Evolutionary conservation across 169 alveolate species (phyloP).

Genomic region (Plasmodium inui): DNA sequence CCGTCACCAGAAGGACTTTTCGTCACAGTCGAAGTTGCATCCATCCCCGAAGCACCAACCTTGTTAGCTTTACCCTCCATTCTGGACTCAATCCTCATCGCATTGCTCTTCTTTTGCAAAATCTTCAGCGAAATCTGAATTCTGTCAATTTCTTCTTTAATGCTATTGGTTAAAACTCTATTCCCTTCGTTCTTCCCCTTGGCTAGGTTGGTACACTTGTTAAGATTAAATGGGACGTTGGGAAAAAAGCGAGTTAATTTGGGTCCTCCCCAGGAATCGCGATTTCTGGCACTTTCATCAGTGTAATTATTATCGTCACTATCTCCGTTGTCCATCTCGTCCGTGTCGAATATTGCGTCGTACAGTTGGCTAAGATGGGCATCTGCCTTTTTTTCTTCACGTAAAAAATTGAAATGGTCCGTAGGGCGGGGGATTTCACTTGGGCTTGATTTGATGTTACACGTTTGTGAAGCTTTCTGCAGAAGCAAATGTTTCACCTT

Average conservation of each 20-base stretch:
- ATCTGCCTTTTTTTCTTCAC: neutral
- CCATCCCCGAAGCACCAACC: neutral
- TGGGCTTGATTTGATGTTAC: neutral
- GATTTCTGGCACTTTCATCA: neutral
- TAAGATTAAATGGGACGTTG: neutral
- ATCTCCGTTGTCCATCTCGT: conserved; percentile 4
- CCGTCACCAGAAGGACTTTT: neutral
- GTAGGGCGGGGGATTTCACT: neutral
- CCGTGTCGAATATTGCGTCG: neutral
- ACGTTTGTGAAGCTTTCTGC: neutral
- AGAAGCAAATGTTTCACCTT: neutral
- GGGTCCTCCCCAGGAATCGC: neutral
- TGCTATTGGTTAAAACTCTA: conserved; percentile 22
- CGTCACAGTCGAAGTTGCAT: neutral
- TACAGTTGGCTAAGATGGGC: neutral
- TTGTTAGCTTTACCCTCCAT: neutral
- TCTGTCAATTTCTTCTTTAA: conserved; percentile 70
- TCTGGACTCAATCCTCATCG: neutral
- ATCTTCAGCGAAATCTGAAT: conserved; percentile 39
- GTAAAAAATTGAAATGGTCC: neutral
- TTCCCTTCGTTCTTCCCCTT: conserved; percentile 16
- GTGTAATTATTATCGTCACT: neutral
- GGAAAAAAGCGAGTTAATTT: neutral
- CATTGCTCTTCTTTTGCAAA: neutral
- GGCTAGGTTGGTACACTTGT: conserved; percentile 6